Evolutionary conservation across 306 rosid genomes (phyloP), one percentile per base, ranked within the genome.

Genomic region (Styphnolobium japonicum): DNA sequence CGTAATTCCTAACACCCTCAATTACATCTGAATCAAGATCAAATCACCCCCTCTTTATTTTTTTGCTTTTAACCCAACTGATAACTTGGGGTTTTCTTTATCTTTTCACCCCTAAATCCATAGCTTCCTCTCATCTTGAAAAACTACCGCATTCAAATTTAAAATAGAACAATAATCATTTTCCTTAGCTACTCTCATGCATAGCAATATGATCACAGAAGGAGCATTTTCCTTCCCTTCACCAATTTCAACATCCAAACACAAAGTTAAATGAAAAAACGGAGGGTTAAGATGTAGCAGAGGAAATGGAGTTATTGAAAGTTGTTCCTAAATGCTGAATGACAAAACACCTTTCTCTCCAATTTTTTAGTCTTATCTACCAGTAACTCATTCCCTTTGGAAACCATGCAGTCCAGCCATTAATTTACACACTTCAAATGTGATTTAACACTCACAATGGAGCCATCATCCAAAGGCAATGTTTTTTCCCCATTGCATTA

Each of bases 321-420:
- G 93, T 86, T 18, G 98, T 91, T 40, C 97, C 99, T 10, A 95
- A 98, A 81, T 95, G 97, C 73, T 93, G 99, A 77, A 95, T 93
- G 10, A 95, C 97, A 81, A 95, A 95, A 5, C 98, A 95, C 93
- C 86, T 93, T 95, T 71, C 98, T 82, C 90, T 93, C 93, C 71
- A 95, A 77, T 37, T 86, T 76, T 56, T 93, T 98, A 56, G 91
- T 86, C 85, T 89, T 93, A 19, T 84, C 90, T 2, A 77, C 75
- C 70, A 89, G 66, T 31, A 68, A 71, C n/a, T 86, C 88, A 64
- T 93, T 88, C 67, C 85, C 89, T 65, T 81, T 84, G 4, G 91
- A 88, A 57, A 89, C 86, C 66, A 71, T 88, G 5, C 85, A 71
- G 45, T 95, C 99, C 85, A 95, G 78, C 99, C 99, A 95, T 49